These are phyloP conservation scores for Coffea eugenioides DNA, from an alignment of 257 asterid species.

Conservation along the genomic window DNA sequence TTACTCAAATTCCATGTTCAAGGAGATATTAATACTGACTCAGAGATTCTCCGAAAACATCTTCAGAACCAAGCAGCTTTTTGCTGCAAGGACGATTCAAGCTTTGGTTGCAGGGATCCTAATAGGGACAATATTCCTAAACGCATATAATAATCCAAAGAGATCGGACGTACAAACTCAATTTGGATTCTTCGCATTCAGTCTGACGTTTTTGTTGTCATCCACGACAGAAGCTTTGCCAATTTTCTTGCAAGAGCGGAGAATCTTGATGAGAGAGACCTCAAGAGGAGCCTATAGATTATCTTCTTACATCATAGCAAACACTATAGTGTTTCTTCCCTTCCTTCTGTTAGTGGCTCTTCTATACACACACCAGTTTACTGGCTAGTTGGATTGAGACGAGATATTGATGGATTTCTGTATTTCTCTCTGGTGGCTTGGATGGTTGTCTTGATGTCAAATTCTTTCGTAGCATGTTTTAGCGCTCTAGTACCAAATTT, in stretches of 20 bases:
- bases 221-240: slow-evolving; percentile 90
- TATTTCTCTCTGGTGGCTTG: slow-evolving; percentile 61
- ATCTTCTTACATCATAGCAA: slow-evolving; percentile 63
- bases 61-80: slow-evolving; percentile 63
- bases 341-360: slow-evolving; percentile 58
- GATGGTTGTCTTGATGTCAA: slow-evolving; percentile 57
- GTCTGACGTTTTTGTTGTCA: slow-evolving; percentile 64
- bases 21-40: slow-evolving; percentile 53
- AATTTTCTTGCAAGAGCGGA: slow-evolving; percentile 69
- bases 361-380: slow-evolving; percentile 58
- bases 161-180: slow-evolving; percentile 47
- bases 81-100: slow-evolving; percentile 53
- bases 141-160: slow-evolving; percentile 32
- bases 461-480: slow-evolving; percentile 72
- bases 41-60: slow-evolving; percentile 59
- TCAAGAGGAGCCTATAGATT: slow-evolving; percentile 73
- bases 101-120: slow-evolving; percentile 60
- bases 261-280: slow-evolving; percentile 60
- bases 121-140: slow-evolving; percentile 58
- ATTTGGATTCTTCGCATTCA: slow-evolving; percentile 76
- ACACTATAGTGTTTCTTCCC: slow-evolving; percentile 64
- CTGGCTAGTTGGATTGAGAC: slow-evolving; percentile 68
- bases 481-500: slow-evolving; percentile 61
- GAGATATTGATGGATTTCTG: slow-evolving; percentile 35
- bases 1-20: slow-evolving; percentile 42